phyloP scores from a whole-genome alignment of 2,329 filamentous ascomycete genomes.

The Tolypocladium capitatum region DNA sequence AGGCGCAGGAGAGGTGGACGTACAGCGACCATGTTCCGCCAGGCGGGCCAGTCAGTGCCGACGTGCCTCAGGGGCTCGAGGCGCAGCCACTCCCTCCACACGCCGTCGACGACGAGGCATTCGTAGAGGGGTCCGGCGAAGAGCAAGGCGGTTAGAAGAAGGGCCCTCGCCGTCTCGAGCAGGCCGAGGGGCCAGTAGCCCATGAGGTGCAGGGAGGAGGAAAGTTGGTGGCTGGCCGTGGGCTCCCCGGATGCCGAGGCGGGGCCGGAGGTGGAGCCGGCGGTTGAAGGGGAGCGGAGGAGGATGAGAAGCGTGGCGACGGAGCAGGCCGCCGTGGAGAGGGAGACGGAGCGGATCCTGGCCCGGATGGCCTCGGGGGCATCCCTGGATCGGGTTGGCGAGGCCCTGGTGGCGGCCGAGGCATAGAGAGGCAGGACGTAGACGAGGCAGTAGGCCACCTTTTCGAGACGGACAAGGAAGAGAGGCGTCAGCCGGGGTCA shows the following conservation, averaged over 20 bases:
- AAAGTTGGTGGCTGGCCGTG: not conserved
- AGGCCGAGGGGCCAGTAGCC: slow-evolving; percentile 70
- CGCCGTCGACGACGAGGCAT: slow-evolving; percentile 56
- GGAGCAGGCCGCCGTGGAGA: slow-evolving; percentile 60
- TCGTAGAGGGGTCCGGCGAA: slow-evolving; percentile 82
- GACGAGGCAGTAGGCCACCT: slow-evolving; percentile 68
- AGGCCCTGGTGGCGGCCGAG: slow-evolving; percentile 66
- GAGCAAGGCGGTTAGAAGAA: slow-evolving; percentile 63
- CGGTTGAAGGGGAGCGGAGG: not conserved
- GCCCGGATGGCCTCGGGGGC: slow-evolving; percentile 80
- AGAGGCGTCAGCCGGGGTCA: slow-evolving; percentile 1
- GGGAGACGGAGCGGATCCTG: slow-evolving; percentile 65
- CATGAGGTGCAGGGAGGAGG: slow-evolving; percentile 44
- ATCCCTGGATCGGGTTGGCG: slow-evolving; percentile 67
- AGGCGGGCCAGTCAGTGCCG: slow-evolving; percentile 63
- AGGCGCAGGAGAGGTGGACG: slow-evolving; percentile 17
- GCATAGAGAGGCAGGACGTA: slow-evolving; percentile 91
- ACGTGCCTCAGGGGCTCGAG: slow-evolving; percentile 42
- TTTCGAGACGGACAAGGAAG: not conserved
- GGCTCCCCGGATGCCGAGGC: not conserved
- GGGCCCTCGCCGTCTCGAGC: slow-evolving; percentile 45
- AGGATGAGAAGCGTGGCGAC: slow-evolving; percentile 55
- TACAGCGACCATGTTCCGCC: slow-evolving; percentile 79
- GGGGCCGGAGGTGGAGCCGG: not conserved
- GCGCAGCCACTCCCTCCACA: slow-evolving; percentile 51